A percentile compares a stretch with the other conserved stretches of the same genome.
phyloP scores from a whole-genome alignment of 345 rosid species.

The Arabidopsis suecica region DNA sequence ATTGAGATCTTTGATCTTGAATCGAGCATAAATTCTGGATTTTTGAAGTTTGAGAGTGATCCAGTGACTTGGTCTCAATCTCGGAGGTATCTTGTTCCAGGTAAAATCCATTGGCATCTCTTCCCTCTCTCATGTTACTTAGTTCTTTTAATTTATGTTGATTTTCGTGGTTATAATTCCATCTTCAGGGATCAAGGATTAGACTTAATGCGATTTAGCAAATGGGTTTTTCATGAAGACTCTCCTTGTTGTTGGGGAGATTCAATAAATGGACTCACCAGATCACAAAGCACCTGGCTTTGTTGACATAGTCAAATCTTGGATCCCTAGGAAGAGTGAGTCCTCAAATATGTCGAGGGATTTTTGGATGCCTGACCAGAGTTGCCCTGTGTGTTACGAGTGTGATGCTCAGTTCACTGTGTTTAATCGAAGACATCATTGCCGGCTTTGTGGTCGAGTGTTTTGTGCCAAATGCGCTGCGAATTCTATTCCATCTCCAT shows the following conservation, averaged over 20 bases:
- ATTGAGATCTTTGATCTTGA: slow-evolving; percentile 23
- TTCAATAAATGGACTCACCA: slow-evolving; percentile 80
- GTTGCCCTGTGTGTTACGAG: slow-evolving; percentile 95
- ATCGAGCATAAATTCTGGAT: background rate
- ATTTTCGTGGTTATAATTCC: background rate
- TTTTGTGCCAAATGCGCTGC: slow-evolving; percentile 91
- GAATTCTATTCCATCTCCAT: slow-evolving; percentile 70
- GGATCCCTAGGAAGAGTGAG: slow-evolving; percentile 81
- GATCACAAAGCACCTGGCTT: slow-evolving; percentile 73
- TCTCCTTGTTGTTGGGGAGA: slow-evolving; percentile 58
- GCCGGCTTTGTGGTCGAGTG: slow-evolving; percentile 89
- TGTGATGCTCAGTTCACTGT: slow-evolving; percentile 93
- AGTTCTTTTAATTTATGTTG: background rate
- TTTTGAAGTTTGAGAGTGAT: slow-evolving; percentile 35
- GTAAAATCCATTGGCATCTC: slow-evolving; percentile 9
- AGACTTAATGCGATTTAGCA: slow-evolving; percentile 43
- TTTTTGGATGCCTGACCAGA: slow-evolving; percentile 98
- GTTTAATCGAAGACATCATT: slow-evolving; percentile 90
- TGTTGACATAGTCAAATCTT: slow-evolving; percentile 71
- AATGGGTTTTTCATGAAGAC: slow-evolving; percentile 71
- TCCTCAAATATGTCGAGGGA: slow-evolving; percentile 73
- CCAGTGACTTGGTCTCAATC: slow-evolving; percentile 34
- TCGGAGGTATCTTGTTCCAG: slow-evolving; percentile 30
- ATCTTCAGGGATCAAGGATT: slow-evolving; percentile 25
- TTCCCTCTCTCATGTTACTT: background rate